Evolutionary conservation across 108 stramenopile genomes (phyloP), one percentile per base, ranked within the genome.

Genomic region (Fragilaria radians): DNA sequence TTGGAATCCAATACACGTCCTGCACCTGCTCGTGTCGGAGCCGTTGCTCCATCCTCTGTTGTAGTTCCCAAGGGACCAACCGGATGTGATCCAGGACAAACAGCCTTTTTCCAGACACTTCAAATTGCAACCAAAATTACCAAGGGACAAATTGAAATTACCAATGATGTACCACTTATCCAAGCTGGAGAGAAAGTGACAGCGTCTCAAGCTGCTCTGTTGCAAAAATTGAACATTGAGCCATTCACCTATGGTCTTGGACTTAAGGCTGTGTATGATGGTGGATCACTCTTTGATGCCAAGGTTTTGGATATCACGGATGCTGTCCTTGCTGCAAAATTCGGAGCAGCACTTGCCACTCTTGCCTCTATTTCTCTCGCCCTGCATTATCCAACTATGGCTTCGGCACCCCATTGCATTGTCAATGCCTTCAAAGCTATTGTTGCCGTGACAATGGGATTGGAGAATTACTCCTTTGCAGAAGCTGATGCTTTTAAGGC

Each of bases 31-130:
- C 83, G 85, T 66, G 96, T 97, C 32, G 98, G 98, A 61, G 69
- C 94, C 59, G 54, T 96, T 19, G 97, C 98, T 25, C 97, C 97
- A 29, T 48, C 29, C 23, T 86, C 96, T 59, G 98, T 99, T 4
- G 70, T 96, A 61, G 95, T 99, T 18, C 95, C 95, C 59, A 93
- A 93, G 62, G 98, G 98, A 27, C 93, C 93, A 33, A 99, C 98
- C 59, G 98, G 97, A 55, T 98, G 97, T 71, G 98, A 98, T 91
- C 98, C 98, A 45, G 98, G 97, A 66, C 97, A 99, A 77, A 99
- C 98, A 53, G 89, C 95, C 28, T 99, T 98, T 68, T 99, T 99
- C 95, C 98, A 99, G 66, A 96, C 96, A 63, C 81, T 98, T 49
- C 94, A 98, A 70, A 97, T 99, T 70, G 86, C 96, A 54, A 99